Evolutionary conservation across 140 eudicot species (phyloP).

Genomic region (Senecio squalidus): DNA sequence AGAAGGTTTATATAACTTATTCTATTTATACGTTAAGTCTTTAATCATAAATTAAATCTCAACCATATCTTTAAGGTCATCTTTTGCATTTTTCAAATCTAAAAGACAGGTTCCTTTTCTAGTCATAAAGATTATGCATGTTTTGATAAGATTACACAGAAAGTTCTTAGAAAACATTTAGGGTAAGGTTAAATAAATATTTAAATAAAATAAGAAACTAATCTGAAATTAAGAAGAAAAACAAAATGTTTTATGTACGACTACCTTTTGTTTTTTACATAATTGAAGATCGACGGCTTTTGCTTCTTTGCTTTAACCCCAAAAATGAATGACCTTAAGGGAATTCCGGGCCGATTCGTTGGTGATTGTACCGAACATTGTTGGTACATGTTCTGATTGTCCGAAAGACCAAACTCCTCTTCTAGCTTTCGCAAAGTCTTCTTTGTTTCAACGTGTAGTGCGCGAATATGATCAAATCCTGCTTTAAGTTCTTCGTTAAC

Average conservation of each 20-base stretch:
- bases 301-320: slow-evolving; percentile 64
- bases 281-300: slow-evolving; percentile 55
- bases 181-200: not conserved
- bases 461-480: slow-evolving; percentile 45
- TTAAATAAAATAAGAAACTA: not conserved
- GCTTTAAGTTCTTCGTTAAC: slow-evolving; percentile 79
- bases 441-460: slow-evolving; percentile 46
- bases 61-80: too few species aligned
- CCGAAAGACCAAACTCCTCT: slow-evolving; percentile 53
- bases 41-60: too few species aligned
- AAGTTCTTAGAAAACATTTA: too few species aligned
- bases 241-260: not conserved
- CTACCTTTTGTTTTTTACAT: slow-evolving; percentile 16
- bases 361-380: slow-evolving; percentile 23
- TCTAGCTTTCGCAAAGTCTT: slow-evolving; percentile 39
- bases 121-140: too few species aligned
- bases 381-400: slow-evolving; percentile 26
- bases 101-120: too few species aligned
- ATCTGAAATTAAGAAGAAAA: not conserved
- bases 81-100: too few species aligned
- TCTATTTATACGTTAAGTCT: too few species aligned
- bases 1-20: too few species aligned
- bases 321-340: slow-evolving; percentile 72
- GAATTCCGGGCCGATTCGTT: slow-evolving; percentile 39
- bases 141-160: too few species aligned